Percentiles rank a stretch among this genome's conserved stretches.
Conservation (phyloP, 2,329 filamentous ascomycete genomes). For the Scedosporium boydii region DNA sequence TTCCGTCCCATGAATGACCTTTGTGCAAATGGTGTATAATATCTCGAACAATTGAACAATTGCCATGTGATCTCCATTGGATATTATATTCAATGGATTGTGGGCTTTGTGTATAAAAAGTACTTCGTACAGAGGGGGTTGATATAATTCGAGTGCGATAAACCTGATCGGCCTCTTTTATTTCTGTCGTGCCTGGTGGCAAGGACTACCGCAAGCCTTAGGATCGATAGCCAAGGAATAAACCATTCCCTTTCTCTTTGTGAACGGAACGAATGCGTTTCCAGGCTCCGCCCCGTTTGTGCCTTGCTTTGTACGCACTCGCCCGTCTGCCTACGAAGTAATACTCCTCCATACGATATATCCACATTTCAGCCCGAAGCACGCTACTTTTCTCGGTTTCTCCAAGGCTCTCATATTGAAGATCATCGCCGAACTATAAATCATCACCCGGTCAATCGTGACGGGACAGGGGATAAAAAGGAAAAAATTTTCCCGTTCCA, state of each 20-base stretch:
- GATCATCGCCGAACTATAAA: not conserved
- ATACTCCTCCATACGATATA: too few species aligned
- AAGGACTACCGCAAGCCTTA: too few species aligned
- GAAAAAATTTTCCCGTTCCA: not conserved
- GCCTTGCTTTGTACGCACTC: too few species aligned
- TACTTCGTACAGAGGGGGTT: too few species aligned
- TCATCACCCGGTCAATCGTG: not conserved
- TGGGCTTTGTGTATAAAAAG: too few species aligned
- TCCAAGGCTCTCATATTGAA: not conserved
- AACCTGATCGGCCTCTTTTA: not conserved
- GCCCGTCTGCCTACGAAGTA: too few species aligned
- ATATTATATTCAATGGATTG: too few species aligned
- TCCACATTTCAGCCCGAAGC: not conserved
- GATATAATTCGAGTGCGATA: too few species aligned
- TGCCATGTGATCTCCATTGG: not conserved
- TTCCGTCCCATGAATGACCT: not conserved
- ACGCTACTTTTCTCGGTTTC: not conserved
- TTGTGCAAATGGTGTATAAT: not conserved
- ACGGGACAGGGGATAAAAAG: not conserved
- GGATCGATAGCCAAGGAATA: too few species aligned
- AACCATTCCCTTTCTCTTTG: too few species aligned
- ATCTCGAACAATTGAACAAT: not conserved
- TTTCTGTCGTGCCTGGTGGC: not conserved
- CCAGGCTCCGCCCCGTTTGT: too few species aligned
- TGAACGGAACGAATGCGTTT: too few species aligned